Evolutionary conservation across 2,329 filamentous ascomycete species (phyloP).

Genomic region (Aspergillus thermomutatus): DNA sequence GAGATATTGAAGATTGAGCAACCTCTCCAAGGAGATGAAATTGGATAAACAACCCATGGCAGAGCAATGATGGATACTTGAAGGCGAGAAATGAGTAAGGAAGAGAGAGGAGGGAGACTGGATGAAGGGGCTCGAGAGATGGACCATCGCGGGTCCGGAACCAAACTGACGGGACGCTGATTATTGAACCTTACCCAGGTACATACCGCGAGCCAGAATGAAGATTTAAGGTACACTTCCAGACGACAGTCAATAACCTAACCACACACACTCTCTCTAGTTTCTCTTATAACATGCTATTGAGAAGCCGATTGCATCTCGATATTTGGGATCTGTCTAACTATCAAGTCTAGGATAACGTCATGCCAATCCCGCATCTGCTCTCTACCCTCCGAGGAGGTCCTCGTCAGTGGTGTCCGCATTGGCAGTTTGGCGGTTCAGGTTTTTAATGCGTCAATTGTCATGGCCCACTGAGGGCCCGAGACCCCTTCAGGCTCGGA

Average conservation of each 20-base stretch:
- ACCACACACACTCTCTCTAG: not conserved
- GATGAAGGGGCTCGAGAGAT: constrained; percentile 1
- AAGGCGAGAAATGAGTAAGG: not conserved
- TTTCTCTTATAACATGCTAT: not conserved
- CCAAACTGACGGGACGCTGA: constrained; percentile 22
- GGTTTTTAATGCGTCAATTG: not conserved
- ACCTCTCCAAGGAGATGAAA: not conserved
- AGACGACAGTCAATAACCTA: not conserved
- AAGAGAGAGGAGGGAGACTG: constrained; percentile 1
- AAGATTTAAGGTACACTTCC: not conserved
- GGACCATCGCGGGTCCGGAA: constrained; percentile 17
- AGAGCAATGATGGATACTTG: not conserved
- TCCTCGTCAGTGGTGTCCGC: not conserved
- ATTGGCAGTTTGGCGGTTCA: not conserved
- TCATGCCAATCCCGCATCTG: not conserved
- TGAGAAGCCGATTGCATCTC: not conserved
- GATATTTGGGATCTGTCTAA: not conserved
- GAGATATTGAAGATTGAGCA: not conserved
- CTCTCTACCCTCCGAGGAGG: not conserved
- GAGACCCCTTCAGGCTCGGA: not conserved
- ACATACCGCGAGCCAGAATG: not conserved
- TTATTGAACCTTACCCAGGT: constrained; percentile 9
- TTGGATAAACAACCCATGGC: not conserved
- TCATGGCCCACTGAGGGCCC: not conserved
- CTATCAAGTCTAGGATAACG: not conserved